Base-by-base conservation (phyloP, 2,329 filamentous ascomycete species). In the Dothideomycetes sp. region DNA sequence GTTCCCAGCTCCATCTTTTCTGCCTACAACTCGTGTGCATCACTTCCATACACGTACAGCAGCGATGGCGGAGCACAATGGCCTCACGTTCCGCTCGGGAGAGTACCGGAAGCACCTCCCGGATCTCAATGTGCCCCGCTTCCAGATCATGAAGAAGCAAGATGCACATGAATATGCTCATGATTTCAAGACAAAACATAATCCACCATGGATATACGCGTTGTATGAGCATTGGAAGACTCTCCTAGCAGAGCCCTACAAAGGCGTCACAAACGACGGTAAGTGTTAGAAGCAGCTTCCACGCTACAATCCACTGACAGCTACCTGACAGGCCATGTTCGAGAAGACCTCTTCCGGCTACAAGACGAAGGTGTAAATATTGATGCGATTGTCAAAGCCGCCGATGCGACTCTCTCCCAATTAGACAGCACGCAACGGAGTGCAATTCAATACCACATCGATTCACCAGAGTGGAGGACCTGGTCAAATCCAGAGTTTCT, bases 401-500 rank as follows among this genome's bases (percentile, higher is more conserved):
- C 73, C 0, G 54, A 71, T 3, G 41, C 52, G 0, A 53, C 81
- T 2, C 52, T 78, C 0, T 45, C 51, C 1, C 55, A 62, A 3
- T 59, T 82, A 12, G 60, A 64, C 12, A 56, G 64, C 0, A 60
- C 64, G 8, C 71, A 83, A 49, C 64, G 59, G 34, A 46, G 63
- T 14, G 62, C 62, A 19, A 53, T 78, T 0, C 58, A 58, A 24
- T 73, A 80, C 50, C 76, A 81, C 52, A 69, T 86, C 46, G 77
- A 84, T 60, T 77, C 77, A 1, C 74, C 73, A 2, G 76, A 84
- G 52, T 86, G 81, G 80, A 73, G 81, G 35, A 75, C 79, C 9
- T 77, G 73, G 73, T 73, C 69, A 5, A 87, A 87, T 54, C 82
- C 82, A 0, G 82, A 87, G 54, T 82, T 86, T 47, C 64, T 85